Base-by-base conservation (phyloP, 352 stramenopile genomes). In the Phytophthora fragariae region DNA sequence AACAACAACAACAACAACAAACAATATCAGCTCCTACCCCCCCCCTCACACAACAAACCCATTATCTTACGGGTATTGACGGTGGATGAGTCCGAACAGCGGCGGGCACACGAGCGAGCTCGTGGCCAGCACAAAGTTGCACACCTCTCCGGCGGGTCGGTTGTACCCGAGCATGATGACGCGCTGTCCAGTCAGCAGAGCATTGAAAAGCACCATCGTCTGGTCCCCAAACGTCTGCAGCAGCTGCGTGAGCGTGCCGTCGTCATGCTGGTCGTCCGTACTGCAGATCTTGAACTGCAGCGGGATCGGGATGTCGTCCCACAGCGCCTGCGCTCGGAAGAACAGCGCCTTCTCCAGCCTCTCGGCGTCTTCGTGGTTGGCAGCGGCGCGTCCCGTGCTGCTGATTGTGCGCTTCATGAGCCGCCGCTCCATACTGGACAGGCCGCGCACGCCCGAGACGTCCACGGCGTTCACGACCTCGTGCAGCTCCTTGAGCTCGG, bases 101-200 rank as follows among this genome's bases (percentile, higher is more conserved):
- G 90, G 90, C 29, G 90, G 90, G 47, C 90, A 96, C 58, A 96
- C 84, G 6, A 97, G 86, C 21, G 87, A 85, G 55, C 88, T 96
- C 56, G 85, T 93, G 2, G 89, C 81, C n/a, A 97, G 76, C 50
- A 96, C 90, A 57, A 92, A 95, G 75, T 92, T 95, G 75, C 89
- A 97, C 5, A 97, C 83, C 52, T 95, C 86, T 1, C 90, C 88
- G 3, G 90, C 90, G 17, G 90, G 83, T 31, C 90, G 87, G 61
- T 94, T 95, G 65, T 97, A 95, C 14, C 90, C 90, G 1, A 97
- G 70, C 41, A 97, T 86, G 29, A 97, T 72, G 56, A 97, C 86
- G 0, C 90, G 77, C 49, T 86, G 80, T 7, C 90, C 90, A 0
- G 87, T 94, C 50, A 97, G 75, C n/a, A 97, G 83, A 0, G 90